A percentile compares a stretch with the other conserved stretches of the same genome.
phyloP scores from a whole-genome alignment of 2,329 filamentous ascomycete species.

The Fusarium avenaceum region DNA sequence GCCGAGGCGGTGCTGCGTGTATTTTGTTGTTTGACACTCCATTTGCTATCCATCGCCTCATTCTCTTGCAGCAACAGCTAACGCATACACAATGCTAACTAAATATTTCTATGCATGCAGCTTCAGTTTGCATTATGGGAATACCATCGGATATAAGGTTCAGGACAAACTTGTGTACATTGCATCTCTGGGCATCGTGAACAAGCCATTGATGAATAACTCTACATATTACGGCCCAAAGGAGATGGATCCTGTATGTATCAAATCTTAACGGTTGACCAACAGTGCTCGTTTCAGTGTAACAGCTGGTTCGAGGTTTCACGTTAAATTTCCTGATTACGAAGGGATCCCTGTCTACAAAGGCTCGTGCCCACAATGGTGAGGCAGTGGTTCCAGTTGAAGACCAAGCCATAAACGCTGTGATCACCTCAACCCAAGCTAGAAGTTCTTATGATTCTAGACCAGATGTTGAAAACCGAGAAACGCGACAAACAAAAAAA shows the following conservation, averaged over 20 bases:
- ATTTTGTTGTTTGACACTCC: not conserved
- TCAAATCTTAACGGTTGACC: constrained; percentile 2
- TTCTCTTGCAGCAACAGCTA: not conserved
- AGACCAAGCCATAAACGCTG: constrained; percentile 12
- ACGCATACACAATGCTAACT: not conserved
- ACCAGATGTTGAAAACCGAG: not conserved
- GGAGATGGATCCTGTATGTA: not conserved
- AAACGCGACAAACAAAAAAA: not conserved
- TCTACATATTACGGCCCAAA: not conserved
- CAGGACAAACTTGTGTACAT: not conserved
- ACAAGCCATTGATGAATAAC: not conserved
- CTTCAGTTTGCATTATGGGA: not conserved
- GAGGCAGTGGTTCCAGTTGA: constrained; percentile 37
- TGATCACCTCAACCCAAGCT: constrained; percentile 3
- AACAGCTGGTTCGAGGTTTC: constrained; percentile 7
- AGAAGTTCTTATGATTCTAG: constrained; percentile 16
- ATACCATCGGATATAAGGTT: not conserved
- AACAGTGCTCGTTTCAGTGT: constrained; percentile 39
- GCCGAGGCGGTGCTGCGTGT: not conserved
- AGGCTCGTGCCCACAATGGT: constrained; percentile 43
- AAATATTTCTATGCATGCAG: not conserved
- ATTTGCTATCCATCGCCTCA: constrained; percentile 6
- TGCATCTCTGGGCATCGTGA: constrained; percentile 7
- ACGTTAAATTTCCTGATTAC: constrained; percentile 28
- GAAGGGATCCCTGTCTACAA: constrained; percentile 5